These are phyloP conservation scores for Flaveria sonorensis DNA, from an alignment of 129 eudicot species.

Conservation along the genomic window DNA sequence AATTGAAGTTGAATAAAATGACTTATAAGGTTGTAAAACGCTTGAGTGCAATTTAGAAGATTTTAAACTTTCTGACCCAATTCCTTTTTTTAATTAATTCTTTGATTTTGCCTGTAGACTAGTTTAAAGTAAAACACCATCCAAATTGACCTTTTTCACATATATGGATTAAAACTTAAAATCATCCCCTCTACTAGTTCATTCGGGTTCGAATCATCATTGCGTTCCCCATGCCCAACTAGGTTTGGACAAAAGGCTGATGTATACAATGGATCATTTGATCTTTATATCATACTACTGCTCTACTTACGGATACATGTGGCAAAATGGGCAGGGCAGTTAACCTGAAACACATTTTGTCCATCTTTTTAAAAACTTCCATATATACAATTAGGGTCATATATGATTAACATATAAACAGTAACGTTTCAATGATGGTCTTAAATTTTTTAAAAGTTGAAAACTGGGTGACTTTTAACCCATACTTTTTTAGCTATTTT, in stretches of 20 bases:
- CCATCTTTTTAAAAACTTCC: neutral
- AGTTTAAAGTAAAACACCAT: neutral
- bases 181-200: neutral
- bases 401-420: neutral
- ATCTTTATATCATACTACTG: neutral
- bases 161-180: neutral
- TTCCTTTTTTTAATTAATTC: neutral
- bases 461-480: neutral
- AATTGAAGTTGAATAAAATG: neutral
- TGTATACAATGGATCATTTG: neutral
- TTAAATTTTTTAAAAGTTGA: neutral
- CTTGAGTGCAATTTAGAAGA: neutral
- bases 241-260: neutral
- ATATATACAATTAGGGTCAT: neutral
- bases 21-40: neutral
- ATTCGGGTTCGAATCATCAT: neutral
- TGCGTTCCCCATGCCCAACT: too few species aligned
- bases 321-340: neutral
- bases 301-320: neutral
- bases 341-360: neutral
- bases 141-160: neutral
- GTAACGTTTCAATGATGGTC: neutral
- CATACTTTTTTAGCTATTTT: neutral
- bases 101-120: neutral
- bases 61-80: neutral